These are phyloP conservation scores for Penicillium psychrosexuale DNA, from an alignment of 2,329 filamentous ascomycete genomes.

Conservation along the genomic window DNA sequence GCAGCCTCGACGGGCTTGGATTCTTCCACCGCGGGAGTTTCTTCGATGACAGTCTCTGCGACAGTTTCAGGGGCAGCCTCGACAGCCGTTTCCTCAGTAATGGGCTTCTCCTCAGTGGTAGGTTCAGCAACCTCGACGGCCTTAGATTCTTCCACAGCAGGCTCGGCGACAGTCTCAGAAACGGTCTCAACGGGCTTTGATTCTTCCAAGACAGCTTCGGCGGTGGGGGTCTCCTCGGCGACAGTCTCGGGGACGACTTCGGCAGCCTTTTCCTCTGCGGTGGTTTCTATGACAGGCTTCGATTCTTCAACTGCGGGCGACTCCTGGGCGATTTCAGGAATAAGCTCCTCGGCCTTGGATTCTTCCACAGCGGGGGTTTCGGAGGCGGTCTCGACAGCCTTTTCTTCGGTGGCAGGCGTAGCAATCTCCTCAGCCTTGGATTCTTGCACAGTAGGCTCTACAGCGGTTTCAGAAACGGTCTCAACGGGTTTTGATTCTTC, in stretches of 20 bases:
- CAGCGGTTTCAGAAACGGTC: no score
- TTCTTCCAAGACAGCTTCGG: no score
- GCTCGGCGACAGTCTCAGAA: conserved; percentile 9
- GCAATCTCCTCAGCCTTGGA: neutral
- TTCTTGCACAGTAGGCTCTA: neutral
- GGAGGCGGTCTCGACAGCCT: neutral
- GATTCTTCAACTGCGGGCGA: no score
- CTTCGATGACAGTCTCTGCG: neutral
- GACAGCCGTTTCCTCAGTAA: neutral
- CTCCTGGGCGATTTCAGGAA: no score
- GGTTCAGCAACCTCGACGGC: neutral
- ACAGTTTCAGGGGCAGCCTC: no score
- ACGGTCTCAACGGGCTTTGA: neutral
- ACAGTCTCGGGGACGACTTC: no score
- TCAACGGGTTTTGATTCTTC: no score
- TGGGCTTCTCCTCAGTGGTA: conserved; percentile 1
- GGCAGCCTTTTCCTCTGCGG: no score
- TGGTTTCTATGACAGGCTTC: no score
- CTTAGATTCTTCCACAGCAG: conserved; percentile 3
- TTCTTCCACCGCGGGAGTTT: conserved; percentile 1
- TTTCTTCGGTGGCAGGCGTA: neutral
- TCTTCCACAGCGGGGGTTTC: neutral
- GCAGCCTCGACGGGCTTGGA: neutral
- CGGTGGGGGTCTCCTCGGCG: neutral
- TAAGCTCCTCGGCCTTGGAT: neutral